Conservation (phyloP, 331 rosid genomes). For the Phaseolus coccineus region DNA sequence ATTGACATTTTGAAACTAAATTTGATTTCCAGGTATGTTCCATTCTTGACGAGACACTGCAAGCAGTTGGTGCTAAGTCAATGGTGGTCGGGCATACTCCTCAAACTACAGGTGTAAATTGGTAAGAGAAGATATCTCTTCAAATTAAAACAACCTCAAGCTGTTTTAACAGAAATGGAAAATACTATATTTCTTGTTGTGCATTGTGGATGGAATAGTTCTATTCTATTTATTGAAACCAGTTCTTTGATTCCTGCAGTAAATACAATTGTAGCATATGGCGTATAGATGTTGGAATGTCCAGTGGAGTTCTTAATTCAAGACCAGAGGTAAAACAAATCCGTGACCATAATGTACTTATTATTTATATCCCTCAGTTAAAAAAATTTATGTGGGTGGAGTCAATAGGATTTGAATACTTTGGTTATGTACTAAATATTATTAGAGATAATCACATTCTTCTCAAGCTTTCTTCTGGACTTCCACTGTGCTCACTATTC, state of each 20-base stretch:
- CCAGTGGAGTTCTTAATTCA: constrained; percentile 91
- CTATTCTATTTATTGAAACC: constrained; percentile 28
- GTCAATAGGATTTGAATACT: background rate
- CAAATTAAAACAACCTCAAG: background rate
- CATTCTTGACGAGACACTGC: constrained; percentile 80
- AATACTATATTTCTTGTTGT: background rate
- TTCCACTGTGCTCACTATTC: background rate
- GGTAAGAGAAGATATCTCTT: constrained; percentile 56
- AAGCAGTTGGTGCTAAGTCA: constrained; percentile 86
- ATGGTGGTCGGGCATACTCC: constrained; percentile 99
- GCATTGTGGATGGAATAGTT: constrained; percentile 5
- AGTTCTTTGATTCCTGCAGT: constrained; percentile 57
- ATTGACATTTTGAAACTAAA: constrained; percentile 42
- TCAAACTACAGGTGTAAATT: constrained; percentile 84
- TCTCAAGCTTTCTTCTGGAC: background rate
- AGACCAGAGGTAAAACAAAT: constrained; percentile 81
- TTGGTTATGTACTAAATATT: constrained; percentile 20
- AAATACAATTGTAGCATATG: constrained; percentile 92
- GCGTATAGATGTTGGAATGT: constrained; percentile 99
- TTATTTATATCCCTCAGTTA: background rate
- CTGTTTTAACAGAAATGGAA: background rate
- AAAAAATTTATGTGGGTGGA: background rate
- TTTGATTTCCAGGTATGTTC: constrained; percentile 63
- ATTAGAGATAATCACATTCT: constrained; percentile 2
- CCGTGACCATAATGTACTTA: constrained; percentile 1